A percentile compares a stretch with the other conserved stretches of the same genome.
Evolutionary conservation across 495 filamentous ascomycete species (phyloP).

Genomic region (Astrothelium macrocarpum): DNA sequence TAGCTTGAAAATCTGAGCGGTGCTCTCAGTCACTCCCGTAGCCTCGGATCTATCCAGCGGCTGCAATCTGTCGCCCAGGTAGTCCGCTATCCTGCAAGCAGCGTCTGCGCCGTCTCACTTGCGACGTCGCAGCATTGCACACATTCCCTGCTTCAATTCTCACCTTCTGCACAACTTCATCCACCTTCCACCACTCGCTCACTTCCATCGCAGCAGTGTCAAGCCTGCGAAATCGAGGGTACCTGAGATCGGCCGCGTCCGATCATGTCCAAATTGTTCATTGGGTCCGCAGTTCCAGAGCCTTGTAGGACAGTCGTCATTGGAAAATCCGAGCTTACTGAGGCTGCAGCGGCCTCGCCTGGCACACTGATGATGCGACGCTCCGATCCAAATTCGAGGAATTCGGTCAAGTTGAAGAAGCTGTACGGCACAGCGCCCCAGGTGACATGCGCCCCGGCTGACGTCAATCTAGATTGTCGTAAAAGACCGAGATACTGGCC

Average conservation of each 20-base stretch:
- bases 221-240: neutral
- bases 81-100: neutral
- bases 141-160: neutral
- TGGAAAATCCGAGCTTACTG: constrained; percentile 15
- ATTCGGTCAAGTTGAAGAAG: constrained; percentile 83
- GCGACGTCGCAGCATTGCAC: neutral
- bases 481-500: constrained; percentile 91
- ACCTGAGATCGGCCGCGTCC: neutral
- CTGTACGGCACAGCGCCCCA: constrained; percentile 46
- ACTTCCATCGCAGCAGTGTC: neutral
- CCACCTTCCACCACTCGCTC: neutral
- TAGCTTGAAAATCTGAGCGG: neutral
- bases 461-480: constrained; percentile 65
- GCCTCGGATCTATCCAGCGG: neutral
- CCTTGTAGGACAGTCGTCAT: neutral
- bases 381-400: constrained; percentile 80
- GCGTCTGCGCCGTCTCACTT: neutral
- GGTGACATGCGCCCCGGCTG: constrained; percentile 1
- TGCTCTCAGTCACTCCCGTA: neutral
- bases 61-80: neutral
- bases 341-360: constrained; percentile 73
- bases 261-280: constrained; percentile 78
- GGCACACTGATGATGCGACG: constrained; percentile 86
- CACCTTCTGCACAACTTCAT: neutral
- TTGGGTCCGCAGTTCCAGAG: constrained; percentile 57